These are phyloP conservation scores for Neurospora tetrasperma DNA, from an alignment of 495 filamentous ascomycete genomes.

Conservation along the genomic window DNA sequence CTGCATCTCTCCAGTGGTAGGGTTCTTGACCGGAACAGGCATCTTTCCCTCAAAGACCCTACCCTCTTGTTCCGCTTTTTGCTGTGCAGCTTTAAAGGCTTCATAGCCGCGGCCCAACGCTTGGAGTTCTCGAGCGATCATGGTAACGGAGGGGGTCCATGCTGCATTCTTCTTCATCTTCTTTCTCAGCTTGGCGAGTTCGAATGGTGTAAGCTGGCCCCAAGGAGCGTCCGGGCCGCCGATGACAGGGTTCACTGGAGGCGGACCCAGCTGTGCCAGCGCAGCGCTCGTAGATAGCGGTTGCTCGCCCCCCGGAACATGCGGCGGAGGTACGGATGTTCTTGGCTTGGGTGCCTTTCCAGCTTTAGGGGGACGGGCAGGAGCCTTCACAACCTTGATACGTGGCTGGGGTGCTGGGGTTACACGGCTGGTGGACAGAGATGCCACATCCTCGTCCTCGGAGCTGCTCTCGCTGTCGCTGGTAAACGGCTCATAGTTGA, in stretches of 20 bases:
- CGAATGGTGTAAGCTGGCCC: slow-evolving; percentile 81
- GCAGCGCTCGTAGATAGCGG: slow-evolving; percentile 72
- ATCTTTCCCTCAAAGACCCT: slow-evolving; percentile 45
- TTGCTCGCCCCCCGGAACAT: slow-evolving; percentile 38
- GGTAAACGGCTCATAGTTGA: slow-evolving; percentile 41
- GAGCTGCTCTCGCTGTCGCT: slow-evolving; percentile 36
- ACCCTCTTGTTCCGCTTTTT: slow-evolving; percentile 56
- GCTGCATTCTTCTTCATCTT: slow-evolving; percentile 98
- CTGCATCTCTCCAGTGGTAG: slow-evolving; percentile 34
- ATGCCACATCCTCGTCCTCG: slow-evolving; percentile 24
- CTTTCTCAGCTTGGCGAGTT: slow-evolving; percentile 84
- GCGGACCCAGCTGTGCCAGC: slow-evolving; percentile 63
- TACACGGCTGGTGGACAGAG: slow-evolving; percentile 19
- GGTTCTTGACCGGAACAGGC: slow-evolving; percentile 34
- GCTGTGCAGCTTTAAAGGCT: slow-evolving; percentile 59
- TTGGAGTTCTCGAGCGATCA: slow-evolving; percentile 84
- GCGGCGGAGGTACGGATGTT: slow-evolving; percentile 40
- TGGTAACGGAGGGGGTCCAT: slow-evolving; percentile 91
- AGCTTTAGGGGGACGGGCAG: slow-evolving; percentile 24
- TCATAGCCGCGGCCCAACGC: slow-evolving; percentile 66
- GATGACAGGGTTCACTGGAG: slow-evolving; percentile 61
- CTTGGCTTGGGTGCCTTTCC: slow-evolving; percentile 26
- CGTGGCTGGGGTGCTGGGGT: slow-evolving; percentile 27
- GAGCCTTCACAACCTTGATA: slow-evolving; percentile 31
- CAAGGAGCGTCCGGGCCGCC: slow-evolving; percentile 78